Evolutionary conservation across 495 filamentous ascomycete species (phyloP).

Genomic region (Aspergillus indologenus): DNA sequence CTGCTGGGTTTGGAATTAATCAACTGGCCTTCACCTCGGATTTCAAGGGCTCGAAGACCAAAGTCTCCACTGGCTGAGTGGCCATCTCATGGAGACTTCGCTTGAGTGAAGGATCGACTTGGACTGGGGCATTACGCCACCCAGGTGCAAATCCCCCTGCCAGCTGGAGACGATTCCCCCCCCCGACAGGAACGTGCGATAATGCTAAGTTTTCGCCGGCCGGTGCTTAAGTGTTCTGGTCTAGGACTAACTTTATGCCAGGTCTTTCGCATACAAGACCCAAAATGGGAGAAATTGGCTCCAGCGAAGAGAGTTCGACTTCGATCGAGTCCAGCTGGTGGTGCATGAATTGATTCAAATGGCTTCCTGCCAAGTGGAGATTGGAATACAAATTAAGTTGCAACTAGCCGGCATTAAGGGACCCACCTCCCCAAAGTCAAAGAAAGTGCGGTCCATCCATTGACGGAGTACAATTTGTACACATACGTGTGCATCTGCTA

Average conservation of each 20-base stretch:
- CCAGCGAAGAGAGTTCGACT: not conserved
- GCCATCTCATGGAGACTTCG: not conserved
- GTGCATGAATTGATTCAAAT: not conserved
- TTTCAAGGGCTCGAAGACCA: not conserved
- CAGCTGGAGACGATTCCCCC: not conserved
- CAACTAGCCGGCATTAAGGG: not conserved
- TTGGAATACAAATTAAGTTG: constrained; percentile 6
- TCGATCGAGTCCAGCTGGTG: not conserved
- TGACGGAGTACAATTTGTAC: not conserved
- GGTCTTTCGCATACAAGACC: not conserved
- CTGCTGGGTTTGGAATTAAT: not conserved
- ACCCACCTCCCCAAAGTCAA: not conserved
- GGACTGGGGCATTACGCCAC: not conserved
- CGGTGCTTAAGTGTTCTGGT: not conserved
- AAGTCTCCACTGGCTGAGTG: not conserved
- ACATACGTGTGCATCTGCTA: not conserved
- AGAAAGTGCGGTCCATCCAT: not conserved
- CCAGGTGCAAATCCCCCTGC: not conserved
- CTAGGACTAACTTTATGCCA: not conserved
- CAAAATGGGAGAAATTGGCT: not conserved
- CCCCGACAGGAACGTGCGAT: not conserved
- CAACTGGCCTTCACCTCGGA: not conserved
- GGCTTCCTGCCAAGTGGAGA: not conserved
- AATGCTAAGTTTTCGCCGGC: not conserved
- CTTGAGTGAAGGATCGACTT: not conserved